These are phyloP conservation scores for Gracilaria vermiculophylla DNA, from an alignment of 23 red algal species.

Conservation along the genomic window DNA sequence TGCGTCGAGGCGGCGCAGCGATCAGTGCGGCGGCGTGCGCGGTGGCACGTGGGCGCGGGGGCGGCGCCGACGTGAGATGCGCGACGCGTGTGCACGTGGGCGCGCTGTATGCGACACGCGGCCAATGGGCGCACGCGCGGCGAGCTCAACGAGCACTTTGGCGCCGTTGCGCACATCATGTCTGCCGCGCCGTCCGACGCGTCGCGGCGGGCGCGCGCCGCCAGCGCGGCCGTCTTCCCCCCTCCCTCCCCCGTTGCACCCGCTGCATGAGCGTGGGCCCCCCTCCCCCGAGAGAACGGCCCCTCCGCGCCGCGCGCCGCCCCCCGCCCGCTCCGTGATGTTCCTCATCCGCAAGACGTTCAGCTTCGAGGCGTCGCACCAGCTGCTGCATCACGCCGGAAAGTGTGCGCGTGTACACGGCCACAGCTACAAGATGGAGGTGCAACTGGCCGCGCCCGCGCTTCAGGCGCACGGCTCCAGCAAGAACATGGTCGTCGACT, in stretches of 20 bases:
- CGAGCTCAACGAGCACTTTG: background rate
- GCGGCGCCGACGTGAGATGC: too few relatives aligned
- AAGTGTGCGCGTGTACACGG: conserved; percentile 94
- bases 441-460: conserved; percentile 38
- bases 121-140: background rate
- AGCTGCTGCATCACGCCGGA: conserved; percentile 83
- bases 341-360: conserved; percentile 82
- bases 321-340: background rate
- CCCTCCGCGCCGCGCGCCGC: background rate
- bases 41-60: too few relatives aligned
- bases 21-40: too few relatives aligned
- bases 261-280: background rate
- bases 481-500: conserved; percentile 91
- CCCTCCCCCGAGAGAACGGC: background rate
- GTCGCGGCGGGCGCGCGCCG: background rate
- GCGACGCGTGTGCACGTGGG: too few relatives aligned
- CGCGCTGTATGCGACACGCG: too few relatives aligned
- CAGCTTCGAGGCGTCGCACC: conserved; percentile 93
- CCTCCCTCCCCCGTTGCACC: background rate
- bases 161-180: background rate
- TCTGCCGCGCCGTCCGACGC: background rate
- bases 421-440: conserved; percentile 86
- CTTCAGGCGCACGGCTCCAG: conserved; percentile 68
- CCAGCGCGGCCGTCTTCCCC: background rate
- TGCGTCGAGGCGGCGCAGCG: too few relatives aligned